Evolutionary conservation across 768 basidiomycete species (phyloP).

Genomic region (Russula sp.): DNA sequence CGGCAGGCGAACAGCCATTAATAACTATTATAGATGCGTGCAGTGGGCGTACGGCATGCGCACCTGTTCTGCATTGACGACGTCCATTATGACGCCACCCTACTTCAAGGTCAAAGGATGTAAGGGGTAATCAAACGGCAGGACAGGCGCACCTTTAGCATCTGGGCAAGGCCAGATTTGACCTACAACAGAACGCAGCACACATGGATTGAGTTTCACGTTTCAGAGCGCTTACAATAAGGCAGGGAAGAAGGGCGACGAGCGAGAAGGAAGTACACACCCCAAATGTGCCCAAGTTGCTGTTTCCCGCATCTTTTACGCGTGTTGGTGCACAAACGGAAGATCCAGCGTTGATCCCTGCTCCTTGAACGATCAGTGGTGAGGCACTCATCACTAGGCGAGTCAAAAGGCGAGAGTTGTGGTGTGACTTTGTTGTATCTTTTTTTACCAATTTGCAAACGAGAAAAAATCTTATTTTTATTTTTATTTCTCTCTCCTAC

Average conservation of each 20-base stretch:
- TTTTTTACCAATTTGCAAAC: constrained; percentile 10
- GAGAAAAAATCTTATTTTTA: too few relatives aligned
- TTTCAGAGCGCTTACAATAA: constrained; percentile 7
- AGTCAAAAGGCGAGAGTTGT: neutral
- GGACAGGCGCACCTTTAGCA: constrained; percentile 71
- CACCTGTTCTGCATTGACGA: constrained; percentile 73
- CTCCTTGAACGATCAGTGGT: constrained; percentile 36
- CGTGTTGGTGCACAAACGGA: constrained; percentile 52
- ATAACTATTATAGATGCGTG: neutral
- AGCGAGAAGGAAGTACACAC: constrained; percentile 42
- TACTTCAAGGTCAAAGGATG: constrained; percentile 33
- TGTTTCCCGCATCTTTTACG: constrained; percentile 50
- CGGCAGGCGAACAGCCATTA: constrained; percentile 32
- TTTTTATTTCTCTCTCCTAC: too few relatives aligned
- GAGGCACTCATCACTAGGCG: constrained; percentile 34
- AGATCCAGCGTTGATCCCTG: constrained; percentile 43
- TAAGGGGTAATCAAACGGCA: constrained; percentile 22
- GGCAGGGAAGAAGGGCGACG: constrained; percentile 4
- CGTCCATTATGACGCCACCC: constrained; percentile 96
- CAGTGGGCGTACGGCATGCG: constrained; percentile 14
- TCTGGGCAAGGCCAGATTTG: constrained; percentile 92
- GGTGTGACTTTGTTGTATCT: neutral
- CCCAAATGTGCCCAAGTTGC: constrained; percentile 69
- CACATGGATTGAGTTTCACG: constrained; percentile 23
- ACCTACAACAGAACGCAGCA: constrained; percentile 49